A percentile compares a stretch with the other conserved stretches of the same genome.
These are phyloP conservation scores for Globisporangium uncinulatum DNA, from an alignment of 352 stramenopile genomes.

Conservation along the genomic window DNA sequence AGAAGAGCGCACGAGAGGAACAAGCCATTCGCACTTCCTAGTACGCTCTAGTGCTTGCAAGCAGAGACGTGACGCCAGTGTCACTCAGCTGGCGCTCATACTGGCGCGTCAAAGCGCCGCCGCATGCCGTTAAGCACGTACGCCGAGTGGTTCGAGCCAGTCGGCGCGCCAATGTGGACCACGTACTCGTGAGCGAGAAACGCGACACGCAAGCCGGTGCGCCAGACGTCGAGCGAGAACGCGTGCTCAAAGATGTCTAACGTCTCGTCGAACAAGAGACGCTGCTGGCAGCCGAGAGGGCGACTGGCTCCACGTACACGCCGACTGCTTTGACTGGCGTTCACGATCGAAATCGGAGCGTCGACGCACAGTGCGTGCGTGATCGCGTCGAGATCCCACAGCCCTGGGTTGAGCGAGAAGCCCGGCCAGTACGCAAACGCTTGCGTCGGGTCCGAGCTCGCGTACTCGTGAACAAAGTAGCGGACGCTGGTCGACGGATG, in stretches of 20 bases:
- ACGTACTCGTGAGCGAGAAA: conserved; percentile 13
- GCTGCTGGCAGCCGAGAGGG: neutral
- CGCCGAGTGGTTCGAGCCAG: conserved; percentile 27
- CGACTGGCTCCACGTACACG: too few relatives aligned
- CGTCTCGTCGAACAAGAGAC: conserved; percentile 22
- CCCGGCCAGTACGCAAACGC: conserved; percentile 52
- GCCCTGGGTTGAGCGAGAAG: conserved; percentile 54
- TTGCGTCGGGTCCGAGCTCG: conserved; percentile 23
- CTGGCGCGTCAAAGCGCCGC: conserved; percentile 22
- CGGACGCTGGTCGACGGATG: conserved; percentile 3
- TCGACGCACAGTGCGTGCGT: neutral
- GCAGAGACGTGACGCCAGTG: too few relatives aligned
- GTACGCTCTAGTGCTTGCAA: too few relatives aligned
- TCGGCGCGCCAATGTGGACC: conserved; percentile 21
- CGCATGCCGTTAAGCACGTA: conserved; percentile 41
- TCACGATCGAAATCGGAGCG: neutral
- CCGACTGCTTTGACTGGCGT: neutral
- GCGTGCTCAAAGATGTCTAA: conserved; percentile 30
- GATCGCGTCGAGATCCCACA: conserved; percentile 37
- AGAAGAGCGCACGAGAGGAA: too few relatives aligned
- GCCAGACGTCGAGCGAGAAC: conserved; percentile 28
- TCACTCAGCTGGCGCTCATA: too few relatives aligned
- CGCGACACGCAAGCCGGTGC: conserved; percentile 21
- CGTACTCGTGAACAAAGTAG: conserved; percentile 56
- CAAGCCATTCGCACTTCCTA: too few relatives aligned